Conservation (phyloP, 208 protist genomes). For the Tritrichomonas musculus region DNA sequence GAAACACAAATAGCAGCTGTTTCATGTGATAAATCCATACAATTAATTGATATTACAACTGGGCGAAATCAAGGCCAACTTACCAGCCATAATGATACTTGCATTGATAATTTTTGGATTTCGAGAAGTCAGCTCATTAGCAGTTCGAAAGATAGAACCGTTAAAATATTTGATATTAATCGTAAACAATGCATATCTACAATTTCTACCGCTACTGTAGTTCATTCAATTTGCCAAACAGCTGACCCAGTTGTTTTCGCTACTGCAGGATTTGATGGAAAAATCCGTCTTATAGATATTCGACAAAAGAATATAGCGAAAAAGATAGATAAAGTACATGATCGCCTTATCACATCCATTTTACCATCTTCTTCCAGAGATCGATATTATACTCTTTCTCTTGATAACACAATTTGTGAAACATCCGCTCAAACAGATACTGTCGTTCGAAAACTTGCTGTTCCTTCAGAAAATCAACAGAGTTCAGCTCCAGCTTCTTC, state of each 20-base stretch:
- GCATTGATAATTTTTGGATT: neutral
- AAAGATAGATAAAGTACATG: neutral
- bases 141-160: neutral
- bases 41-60: neutral
- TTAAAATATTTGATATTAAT: neutral
- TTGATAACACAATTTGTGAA: neutral
- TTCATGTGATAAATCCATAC: neutral
- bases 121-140: neutral
- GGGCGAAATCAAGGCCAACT: neutral
- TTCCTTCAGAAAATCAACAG: no score
- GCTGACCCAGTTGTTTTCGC: neutral
- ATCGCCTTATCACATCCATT: neutral
- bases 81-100: neutral
- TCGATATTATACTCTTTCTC: neutral
- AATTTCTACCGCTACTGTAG: neutral
- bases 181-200: neutral
- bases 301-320: neutral
- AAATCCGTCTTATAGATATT: neutral
- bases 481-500: no score
- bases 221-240: neutral
- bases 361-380: neutral
- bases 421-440: neutral
- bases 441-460: neutral
- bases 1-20: neutral
- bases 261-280: neutral